Percentiles rank a stretch among this genome's conserved stretches.
These are phyloP conservation scores for Leptodontidium sp. DNA, from an alignment of 2,329 filamentous ascomycete genomes.

Conservation along the genomic window DNA sequence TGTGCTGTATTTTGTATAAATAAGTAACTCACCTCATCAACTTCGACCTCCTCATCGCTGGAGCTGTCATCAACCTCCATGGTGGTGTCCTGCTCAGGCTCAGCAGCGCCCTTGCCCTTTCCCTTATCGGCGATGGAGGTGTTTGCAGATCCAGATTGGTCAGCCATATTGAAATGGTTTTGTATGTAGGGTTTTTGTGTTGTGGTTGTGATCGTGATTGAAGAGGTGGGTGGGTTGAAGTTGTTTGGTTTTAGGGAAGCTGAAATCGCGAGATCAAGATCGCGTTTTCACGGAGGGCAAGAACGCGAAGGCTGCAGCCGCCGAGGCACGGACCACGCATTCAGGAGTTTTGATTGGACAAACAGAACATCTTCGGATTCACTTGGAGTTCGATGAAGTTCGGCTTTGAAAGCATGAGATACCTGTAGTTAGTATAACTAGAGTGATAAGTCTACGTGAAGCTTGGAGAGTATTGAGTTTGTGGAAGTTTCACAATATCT, in stretches of 20 bases:
- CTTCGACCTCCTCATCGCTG: conserved; percentile 71
- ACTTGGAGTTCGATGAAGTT: too few species aligned
- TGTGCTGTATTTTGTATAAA: conserved; percentile 1
- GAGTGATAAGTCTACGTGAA: too few species aligned
- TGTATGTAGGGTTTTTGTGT: conserved; percentile 13
- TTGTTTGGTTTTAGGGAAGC: conserved; percentile 27
- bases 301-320: conserved; percentile 13
- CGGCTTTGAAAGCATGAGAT: too few species aligned
- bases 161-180: conserved; percentile 51
- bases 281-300: conserved; percentile 1
- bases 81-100: conserved; percentile 61
- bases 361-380: too few species aligned
- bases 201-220: not conserved
- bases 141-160: conserved; percentile 53
- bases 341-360: not conserved
- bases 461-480: too few species aligned
- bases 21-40: conserved; percentile 52
- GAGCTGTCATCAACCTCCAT: conserved; percentile 78
- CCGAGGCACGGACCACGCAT: conserved; percentile 5
- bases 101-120: conserved; percentile 79
- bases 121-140: conserved; percentile 68
- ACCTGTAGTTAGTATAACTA: too few species aligned
- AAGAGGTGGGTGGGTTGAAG: conserved; percentile 8
- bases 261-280: conserved; percentile 21
- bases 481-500: not conserved